A percentile compares a stretch with the other conserved stretches of the same genome.
Conservation (phyloP, 768 basidiomycete species). For the Ephemerocybe angulata region DNA sequence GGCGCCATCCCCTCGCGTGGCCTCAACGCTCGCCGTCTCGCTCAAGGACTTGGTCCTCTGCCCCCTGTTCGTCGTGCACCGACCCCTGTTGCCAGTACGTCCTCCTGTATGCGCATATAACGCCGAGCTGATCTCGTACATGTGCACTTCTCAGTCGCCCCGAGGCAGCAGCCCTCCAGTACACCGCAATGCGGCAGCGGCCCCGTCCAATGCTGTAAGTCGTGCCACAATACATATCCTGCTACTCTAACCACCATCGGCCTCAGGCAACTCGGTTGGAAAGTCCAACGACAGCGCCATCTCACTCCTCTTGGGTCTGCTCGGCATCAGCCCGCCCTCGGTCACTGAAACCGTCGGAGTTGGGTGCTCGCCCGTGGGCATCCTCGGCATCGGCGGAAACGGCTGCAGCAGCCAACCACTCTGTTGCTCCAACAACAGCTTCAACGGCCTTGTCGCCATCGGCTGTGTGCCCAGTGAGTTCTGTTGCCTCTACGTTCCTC, state of each 20-base stretch:
- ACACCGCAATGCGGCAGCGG: conserved; percentile 39
- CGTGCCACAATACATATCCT: not conserved
- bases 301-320: conserved; percentile 21
- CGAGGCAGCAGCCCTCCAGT: conserved; percentile 36
- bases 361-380: conserved; percentile 32
- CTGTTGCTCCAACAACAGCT: conserved; percentile 44
- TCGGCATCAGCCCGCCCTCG: conserved; percentile 28
- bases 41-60: conserved; percentile 49
- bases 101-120: not conserved
- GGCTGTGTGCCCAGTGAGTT: conserved; percentile 43
- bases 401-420: conserved; percentile 36
- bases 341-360: conserved; percentile 27
- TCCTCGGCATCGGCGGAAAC: conserved; percentile 29
- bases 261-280: conserved; percentile 26
- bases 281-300: conserved; percentile 14
- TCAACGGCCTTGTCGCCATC: conserved; percentile 40
- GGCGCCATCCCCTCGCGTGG: conserved; percentile 28
- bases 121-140: conserved; percentile 11
- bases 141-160: conserved; percentile 18
- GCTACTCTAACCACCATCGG: not conserved
- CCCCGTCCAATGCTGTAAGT: conserved; percentile 39
- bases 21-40: conserved; percentile 51
- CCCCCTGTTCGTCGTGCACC: conserved; percentile 38
- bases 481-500: not conserved
- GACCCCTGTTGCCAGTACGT: conserved; percentile 21